phyloP scores from a whole-genome alignment of 257 asterid species.

The Marsdenia floribunda region DNA sequence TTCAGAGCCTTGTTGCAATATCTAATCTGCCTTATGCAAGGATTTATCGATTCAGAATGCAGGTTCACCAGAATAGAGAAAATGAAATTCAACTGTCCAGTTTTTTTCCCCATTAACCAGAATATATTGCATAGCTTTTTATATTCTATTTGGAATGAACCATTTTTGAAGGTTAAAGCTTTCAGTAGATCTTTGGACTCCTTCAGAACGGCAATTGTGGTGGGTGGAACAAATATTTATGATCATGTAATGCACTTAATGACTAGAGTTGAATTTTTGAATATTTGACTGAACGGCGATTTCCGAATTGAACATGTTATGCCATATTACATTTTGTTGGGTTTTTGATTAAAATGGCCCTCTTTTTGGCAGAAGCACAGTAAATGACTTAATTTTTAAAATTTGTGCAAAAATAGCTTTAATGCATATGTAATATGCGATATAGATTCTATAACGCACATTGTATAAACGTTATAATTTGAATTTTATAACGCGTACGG shows the following conservation, averaged over 20 bases:
- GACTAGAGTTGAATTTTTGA: too few relatives aligned
- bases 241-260: conserved; percentile 53
- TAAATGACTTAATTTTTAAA: too few relatives aligned
- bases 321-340: too few relatives aligned
- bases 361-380: too few relatives aligned
- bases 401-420: too few relatives aligned
- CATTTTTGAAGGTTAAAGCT: conserved; percentile 71
- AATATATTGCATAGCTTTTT: neutral
- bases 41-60: conserved; percentile 65
- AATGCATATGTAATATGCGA: too few relatives aligned
- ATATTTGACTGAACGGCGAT: too few relatives aligned
- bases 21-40: conserved; percentile 66
- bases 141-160: neutral
- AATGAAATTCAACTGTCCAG: conserved; percentile 5
- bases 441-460: too few relatives aligned
- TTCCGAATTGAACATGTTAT: too few relatives aligned
- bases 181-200: conserved; percentile 72
- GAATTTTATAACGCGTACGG: too few relatives aligned
- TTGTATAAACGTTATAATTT: too few relatives aligned
- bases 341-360: too few relatives aligned
- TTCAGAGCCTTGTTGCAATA: conserved; percentile 86
- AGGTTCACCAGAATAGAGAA: conserved; percentile 40
- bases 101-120: neutral
- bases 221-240: conserved; percentile 82
- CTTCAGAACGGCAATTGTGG: conserved; percentile 74